Conservation (phyloP, 2,329 filamentous ascomycete species). For the Aschersonia sp. region DNA sequence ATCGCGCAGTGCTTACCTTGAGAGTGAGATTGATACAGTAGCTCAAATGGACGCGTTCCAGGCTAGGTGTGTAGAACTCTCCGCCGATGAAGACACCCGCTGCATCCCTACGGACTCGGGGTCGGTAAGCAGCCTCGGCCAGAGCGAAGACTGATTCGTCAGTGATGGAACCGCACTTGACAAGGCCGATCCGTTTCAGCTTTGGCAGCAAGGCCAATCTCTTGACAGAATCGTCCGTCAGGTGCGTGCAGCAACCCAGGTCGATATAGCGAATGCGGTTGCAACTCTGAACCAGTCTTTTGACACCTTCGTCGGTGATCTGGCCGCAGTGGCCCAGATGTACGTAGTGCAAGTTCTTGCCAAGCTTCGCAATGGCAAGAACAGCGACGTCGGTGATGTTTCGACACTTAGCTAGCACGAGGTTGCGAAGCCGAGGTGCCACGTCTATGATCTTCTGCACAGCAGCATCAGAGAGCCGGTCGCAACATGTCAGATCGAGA, state of each 20-base stretch:
- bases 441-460: slow-evolving; percentile 78
- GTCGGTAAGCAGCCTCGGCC: slow-evolving; percentile 51
- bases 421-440: slow-evolving; percentile 77
- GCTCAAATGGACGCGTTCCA: slow-evolving; percentile 91
- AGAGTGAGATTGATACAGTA: slow-evolving; percentile 82
- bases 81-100: slow-evolving; percentile 31
- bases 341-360: slow-evolving; percentile 93
- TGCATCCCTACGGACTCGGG: slow-evolving; percentile 32
- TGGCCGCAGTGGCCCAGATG: slow-evolving; percentile 87
- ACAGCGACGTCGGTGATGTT: slow-evolving; percentile 86
- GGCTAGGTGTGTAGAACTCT: slow-evolving; percentile 45
- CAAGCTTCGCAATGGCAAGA: slow-evolving; percentile 70
- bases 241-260: slow-evolving; percentile 78
- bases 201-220: slow-evolving; percentile 80
- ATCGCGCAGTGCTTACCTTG: slow-evolving; percentile 40
- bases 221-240: slow-evolving; percentile 78
- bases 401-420: slow-evolving; percentile 88
- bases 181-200: slow-evolving; percentile 82
- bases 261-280: slow-evolving; percentile 96
- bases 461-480: slow-evolving; percentile 68
- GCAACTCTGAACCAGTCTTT: slow-evolving; percentile 68
- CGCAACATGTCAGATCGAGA: slow-evolving; percentile 81
- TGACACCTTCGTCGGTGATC: slow-evolving; percentile 81
- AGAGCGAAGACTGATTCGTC: slow-evolving; percentile 78
- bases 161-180: slow-evolving; percentile 85